Base-by-base conservation (phyloP, 176 grass and related monocot genomes). In the Avena eriantha region DNA sequence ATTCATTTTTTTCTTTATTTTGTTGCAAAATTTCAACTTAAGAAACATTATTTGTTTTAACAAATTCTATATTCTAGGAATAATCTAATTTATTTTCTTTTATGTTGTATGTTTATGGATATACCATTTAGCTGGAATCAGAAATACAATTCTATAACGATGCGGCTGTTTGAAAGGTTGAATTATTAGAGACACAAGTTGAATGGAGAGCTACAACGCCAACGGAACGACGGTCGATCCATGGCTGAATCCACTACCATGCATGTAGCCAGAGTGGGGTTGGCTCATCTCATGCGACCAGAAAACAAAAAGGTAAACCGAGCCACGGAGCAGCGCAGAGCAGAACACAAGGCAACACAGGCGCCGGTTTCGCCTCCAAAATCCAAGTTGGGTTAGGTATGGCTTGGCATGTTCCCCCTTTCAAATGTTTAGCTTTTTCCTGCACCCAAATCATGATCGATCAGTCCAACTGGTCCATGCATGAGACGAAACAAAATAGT, bases 371-470 rank as follows among this genome's bases (percentile, higher is more conserved):
- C 9, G 56, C 55, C 69, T 35, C 33, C 78, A 51, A 64, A 47
- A 73, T 41, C 77, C 85, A 74, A 65, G 78, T 82, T 82, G 69
- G n/a, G 70, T 82, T 87, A 55, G 69, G 86, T 87, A 82, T 50
- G 23, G 8, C 33, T 41, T 71, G 51, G 54, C 54, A 5, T 80
- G 77, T 80, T 80, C 31, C 43, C 43, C 57, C 41, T 23, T 43
- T 63, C 12, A 15, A 59, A 4, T n/a, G n/a, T n/a, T 23, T 24
- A 5, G 31, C 33, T 65, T 81, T 66, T 43, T 54, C 56, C 22
- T 33, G 78, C 79, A 21, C 70, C 70, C 49, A 76, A 75, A 76
- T 76, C 86, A 82, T 14, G 23, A 22, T 55, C 41, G 23, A 10
- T 46, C 54, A 36, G 51, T 48, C 16, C 73, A 46, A 76, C 72